Conservation (phyloP, 1,284 basidiomycete species). For the Cutaneotrichosporon sp. region DNA sequence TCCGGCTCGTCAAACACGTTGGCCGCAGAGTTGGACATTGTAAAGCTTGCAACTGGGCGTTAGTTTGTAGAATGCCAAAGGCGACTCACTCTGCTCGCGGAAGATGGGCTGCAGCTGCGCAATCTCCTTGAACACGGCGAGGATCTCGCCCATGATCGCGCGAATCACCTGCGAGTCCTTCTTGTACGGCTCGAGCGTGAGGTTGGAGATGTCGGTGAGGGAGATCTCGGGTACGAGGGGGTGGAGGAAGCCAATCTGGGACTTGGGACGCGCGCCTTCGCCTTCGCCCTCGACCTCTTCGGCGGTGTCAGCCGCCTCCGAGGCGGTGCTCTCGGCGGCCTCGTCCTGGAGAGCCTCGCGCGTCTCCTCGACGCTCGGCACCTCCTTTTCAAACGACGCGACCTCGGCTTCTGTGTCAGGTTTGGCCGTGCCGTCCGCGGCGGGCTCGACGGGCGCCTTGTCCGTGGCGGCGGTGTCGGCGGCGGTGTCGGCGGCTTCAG, state of each 20-base stretch:
- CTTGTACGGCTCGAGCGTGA: constrained; percentile 74
- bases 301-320: neutral
- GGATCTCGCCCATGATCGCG: constrained; percentile 93
- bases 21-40: constrained; percentile 88
- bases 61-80: neutral
- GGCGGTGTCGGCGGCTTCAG: neutral
- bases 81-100: constrained; percentile 72
- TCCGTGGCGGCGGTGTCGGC: neutral
- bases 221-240: constrained; percentile 69
- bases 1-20: constrained; percentile 99
- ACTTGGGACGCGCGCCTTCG: constrained; percentile 9
- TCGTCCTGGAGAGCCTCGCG: constrained; percentile 44
- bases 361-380: constrained; percentile 53
- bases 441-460: constrained; percentile 3
- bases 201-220: constrained; percentile 83
- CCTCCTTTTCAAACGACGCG: constrained; percentile 55
- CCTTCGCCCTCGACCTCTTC: constrained; percentile 5
- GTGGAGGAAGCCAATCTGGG: constrained; percentile 69
- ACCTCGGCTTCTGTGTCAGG: constrained; percentile 45
- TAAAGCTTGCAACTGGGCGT: constrained; percentile 59
- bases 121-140: constrained; percentile 98
- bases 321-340: constrained; percentile 25
- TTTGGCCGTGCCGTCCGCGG: neutral
- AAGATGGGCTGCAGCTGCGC: constrained; percentile 95
- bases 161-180: constrained; percentile 91